Conservation (phyloP, 1,284 basidiomycete species). For the Apiotrichum gracile region DNA sequence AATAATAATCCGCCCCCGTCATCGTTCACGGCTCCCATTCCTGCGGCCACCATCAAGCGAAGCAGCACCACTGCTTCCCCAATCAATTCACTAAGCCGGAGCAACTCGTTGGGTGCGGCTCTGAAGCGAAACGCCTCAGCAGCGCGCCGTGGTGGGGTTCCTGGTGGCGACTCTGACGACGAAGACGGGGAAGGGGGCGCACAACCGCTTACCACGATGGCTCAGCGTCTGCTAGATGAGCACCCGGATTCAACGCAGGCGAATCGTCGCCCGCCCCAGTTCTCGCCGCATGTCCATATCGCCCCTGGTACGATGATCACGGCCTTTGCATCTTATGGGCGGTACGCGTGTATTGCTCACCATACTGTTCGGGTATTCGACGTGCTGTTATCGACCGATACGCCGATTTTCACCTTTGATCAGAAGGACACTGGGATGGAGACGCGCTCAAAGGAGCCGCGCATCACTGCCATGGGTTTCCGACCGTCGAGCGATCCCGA, state of each 20-base stretch:
- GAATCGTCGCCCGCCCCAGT: conserved; percentile 66
- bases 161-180: conserved; percentile 26
- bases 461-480: conserved; percentile 70
- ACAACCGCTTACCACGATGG: conserved; percentile 16
- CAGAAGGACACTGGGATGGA: conserved; percentile 57
- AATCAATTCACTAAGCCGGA: background rate
- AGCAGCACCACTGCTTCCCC: background rate
- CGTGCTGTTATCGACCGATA: conserved; percentile 32
- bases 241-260: conserved; percentile 76
- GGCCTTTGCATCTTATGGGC: conserved; percentile 58
- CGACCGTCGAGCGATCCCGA: conserved; percentile 53
- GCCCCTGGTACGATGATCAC: conserved; percentile 47
- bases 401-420: conserved; percentile 54
- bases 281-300: conserved; percentile 42
- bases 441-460: conserved; percentile 58
- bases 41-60: background rate
- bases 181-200: conserved; percentile 24
- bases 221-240: conserved; percentile 52
- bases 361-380: conserved; percentile 60
- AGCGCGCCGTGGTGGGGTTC: background rate
- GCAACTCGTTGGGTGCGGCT: background rate
- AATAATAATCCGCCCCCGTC: too few species aligned
- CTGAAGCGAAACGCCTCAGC: background rate
- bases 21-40: background rate
- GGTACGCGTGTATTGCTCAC: conserved; percentile 58